A percentile compares a stretch with the other conserved stretches of the same genome.
These are phyloP conservation scores for Colletotrichum cordylinicola DNA, from an alignment of 2,329 filamentous ascomycete genomes.

Conservation along the genomic window DNA sequence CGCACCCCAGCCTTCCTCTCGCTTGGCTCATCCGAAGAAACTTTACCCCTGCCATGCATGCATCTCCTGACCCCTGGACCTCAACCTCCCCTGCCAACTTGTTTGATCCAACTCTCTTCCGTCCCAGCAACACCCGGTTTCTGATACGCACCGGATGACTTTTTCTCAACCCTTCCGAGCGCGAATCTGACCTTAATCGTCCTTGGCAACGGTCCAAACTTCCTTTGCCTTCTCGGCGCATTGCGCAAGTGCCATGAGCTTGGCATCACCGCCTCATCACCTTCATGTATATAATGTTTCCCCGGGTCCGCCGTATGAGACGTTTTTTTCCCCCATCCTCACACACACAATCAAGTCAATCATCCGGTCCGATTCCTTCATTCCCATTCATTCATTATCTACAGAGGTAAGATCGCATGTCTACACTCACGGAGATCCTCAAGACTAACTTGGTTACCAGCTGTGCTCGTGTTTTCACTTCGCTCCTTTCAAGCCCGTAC, in stretches of 20 bases:
- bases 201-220: slow-evolving; percentile 11
- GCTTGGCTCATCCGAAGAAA: background rate
- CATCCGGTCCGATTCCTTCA: slow-evolving; percentile 34
- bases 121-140: background rate
- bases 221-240: background rate
- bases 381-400: slow-evolving; percentile 51
- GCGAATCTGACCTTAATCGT: background rate
- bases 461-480: slow-evolving; percentile 55
- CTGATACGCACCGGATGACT: slow-evolving; percentile 9
- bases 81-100: background rate
- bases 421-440: background rate
- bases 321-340: slow-evolving; percentile 34
- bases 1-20: background rate
- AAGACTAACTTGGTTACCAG: slow-evolving; percentile 35
- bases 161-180: background rate
- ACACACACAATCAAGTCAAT: slow-evolving; percentile 30
- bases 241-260: background rate
- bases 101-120: slow-evolving; percentile 6
- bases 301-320: slow-evolving; percentile 25
- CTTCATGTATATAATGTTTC: slow-evolving; percentile 42
- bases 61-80: background rate
- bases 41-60: background rate
- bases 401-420: slow-evolving; percentile 44
- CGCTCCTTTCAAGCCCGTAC: slow-evolving; percentile 41
- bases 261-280: background rate